Base-by-base conservation (phyloP, 2,329 filamentous ascomycete species). In the Colletotrichum aenigma region DNA sequence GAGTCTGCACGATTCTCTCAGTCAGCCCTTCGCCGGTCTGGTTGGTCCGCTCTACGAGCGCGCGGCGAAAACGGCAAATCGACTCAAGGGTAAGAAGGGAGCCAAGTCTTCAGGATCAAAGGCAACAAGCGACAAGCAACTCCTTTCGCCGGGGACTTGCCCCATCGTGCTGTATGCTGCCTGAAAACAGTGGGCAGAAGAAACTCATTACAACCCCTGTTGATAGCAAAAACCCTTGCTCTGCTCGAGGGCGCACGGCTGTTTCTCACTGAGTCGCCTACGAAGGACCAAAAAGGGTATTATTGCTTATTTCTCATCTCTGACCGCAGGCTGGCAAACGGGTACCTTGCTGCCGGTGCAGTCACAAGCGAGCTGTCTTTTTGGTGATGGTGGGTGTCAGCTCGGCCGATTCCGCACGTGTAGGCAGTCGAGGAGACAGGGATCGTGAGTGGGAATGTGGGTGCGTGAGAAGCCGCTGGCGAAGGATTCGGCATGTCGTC, bases 381-480 rank as follows among this genome's bases (percentile, higher is more conserved):
- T 28, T 60, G 13, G 58, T 64, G 69, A 61, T 52, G 62, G 38
- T 12, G 36, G n/a, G 16, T 32, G 24, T 26, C 43, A 34, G 43
- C 64, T 68, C 64, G 65, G 74, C 58, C 74, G 28, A 64, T 60
- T 65, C 74, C 64, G 74, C 74, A 74, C 74, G 74, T 75, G 74
- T 73, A 61, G 56, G 16, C 56, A 26, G 64, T 28, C 26, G 24
- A 36, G 55, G 0, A 6, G 34, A 30, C 70, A 75, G 43, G 70
- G 70, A 55, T 75, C 21, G 30, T 28, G 56, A 24, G 34, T 70
- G 34, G 28, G 36, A 24, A 26, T 21, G 43, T 30, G 6, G 18
- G 10, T 48, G 71, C 38, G 36, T 30, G 67, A 32, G 18, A 43
- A 38, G 34, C 70, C 56, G 55, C 72, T 55, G 68, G 28, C 21